These are phyloP conservation scores for Lantana camara DNA, from an alignment of 257 asterid species.

Conservation along the genomic window DNA sequence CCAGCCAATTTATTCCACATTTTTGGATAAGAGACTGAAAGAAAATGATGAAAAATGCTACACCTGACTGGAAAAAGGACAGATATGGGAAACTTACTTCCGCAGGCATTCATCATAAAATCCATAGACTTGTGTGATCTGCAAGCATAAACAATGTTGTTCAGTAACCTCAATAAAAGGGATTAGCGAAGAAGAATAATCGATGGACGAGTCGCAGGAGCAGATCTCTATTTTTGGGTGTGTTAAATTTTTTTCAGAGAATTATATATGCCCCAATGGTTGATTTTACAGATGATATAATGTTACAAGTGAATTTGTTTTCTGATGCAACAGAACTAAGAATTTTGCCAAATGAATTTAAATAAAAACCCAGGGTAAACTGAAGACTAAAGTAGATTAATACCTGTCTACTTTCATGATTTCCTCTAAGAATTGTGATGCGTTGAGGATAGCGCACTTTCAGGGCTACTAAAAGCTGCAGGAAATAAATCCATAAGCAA, in stretches of 20 bases:
- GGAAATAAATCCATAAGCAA: slow-evolving; percentile 33
- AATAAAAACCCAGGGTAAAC: slow-evolving; percentile 7
- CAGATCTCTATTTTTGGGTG: slow-evolving; percentile 5
- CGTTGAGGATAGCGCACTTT: slow-evolving; percentile 79
- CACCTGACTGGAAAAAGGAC: slow-evolving; percentile 18
- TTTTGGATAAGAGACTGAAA: slow-evolving; percentile 4
- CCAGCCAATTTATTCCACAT: background rate
- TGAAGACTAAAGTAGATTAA: background rate
- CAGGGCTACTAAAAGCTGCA: slow-evolving; percentile 66
- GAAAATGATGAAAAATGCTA: slow-evolving; percentile 13
- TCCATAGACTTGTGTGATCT: slow-evolving; percentile 89
- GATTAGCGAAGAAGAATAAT: background rate
- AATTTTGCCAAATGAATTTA: background rate
- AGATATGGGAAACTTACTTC: slow-evolving; percentile 70
- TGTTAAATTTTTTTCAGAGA: background rate
- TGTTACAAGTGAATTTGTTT: background rate
- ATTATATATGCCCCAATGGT: background rate
- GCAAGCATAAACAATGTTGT: slow-evolving; percentile 31
- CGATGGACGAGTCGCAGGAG: slow-evolving; percentile 1
- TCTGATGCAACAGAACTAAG: background rate
- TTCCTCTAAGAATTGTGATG: slow-evolving; percentile 73
- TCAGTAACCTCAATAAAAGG: slow-evolving; percentile 15
- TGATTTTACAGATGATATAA: background rate
- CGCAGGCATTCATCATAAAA: slow-evolving; percentile 86
- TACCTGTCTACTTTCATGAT: slow-evolving; percentile 82